Evolutionary conservation across 2,329 filamentous ascomycete genomes (phyloP), one percentile per base, ranked within the genome.

Genomic region (Aspergillus alliaceus): DNA sequence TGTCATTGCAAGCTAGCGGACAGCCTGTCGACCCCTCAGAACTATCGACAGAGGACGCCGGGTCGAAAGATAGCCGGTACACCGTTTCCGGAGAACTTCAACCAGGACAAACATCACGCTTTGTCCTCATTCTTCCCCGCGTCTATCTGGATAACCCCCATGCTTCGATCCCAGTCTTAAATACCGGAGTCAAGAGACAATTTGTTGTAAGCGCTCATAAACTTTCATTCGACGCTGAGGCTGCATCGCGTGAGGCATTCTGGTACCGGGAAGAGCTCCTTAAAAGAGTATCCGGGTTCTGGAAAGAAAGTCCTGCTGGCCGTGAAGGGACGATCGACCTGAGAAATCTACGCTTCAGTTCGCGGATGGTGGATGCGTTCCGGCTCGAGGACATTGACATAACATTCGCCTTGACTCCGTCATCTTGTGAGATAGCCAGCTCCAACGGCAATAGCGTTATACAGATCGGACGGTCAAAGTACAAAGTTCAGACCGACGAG

Each of bases 191-290:
- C n/a, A 89, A 91, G 69, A 85, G 92, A n/a, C 93, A 97, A 69
- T 97, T 96, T 66, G 90, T 97, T 29, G 90, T 96, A 42, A 95
- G 90, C 73, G 85, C 87, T 15, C 87, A 86, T 69, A 90, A 90
- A 66, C 85, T 93, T 55, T 88, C 89, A 0, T 90, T 91, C 0
- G 91, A 95, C 62, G 84, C 84, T 42, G 93, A 97, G 75, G 85
- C 90, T 32, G 84, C 86, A 12, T 89, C 83, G 59, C 83, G 93
- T 51, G 91, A 96, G 75, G 86, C 88, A 0, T 97, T 97, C 72
- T 97, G 93, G 93, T 96, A 91, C 72, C 86, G 92, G 15, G 90
- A 96, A 72, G 86, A 86, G 68, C 82, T 97, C 2, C 82, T 97
- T 3, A 87, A 89, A 58, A 80, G 81, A 40, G 76, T 96, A 9